Conservation (phyloP, 2,329 filamentous ascomycete genomes). For the Drechslera avenae region DNA sequence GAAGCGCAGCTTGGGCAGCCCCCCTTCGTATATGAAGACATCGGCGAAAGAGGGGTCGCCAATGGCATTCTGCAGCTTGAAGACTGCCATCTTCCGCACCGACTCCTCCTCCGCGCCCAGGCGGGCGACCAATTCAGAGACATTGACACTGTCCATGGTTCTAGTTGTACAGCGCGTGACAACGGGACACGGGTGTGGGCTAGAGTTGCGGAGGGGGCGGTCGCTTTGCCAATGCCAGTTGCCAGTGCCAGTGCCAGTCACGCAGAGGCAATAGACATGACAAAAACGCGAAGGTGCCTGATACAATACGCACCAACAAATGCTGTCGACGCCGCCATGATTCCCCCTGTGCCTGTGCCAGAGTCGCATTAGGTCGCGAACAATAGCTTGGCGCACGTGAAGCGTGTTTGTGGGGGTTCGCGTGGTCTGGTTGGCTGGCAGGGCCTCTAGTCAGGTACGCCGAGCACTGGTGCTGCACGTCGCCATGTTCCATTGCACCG, state of each 20-base stretch:
- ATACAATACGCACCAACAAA: conserved; percentile 6
- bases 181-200: conserved; percentile 18
- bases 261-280: conserved; percentile 10
- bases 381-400: conserved; percentile 31
- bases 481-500: conserved; percentile 3
- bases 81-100: conserved; percentile 96
- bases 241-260: no score
- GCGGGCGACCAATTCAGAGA: conserved; percentile 63
- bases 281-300: conserved; percentile 4
- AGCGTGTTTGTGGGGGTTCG: conserved; percentile 26
- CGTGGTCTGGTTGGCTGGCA: conserved; percentile 5
- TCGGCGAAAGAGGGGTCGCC: conserved; percentile 96
- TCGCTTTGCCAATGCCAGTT: no score
- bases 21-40: conserved; percentile 89
- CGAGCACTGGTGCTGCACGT: conserved; percentile 7
- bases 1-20: conserved; percentile 78
- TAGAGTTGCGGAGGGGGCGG: conserved; percentile 12
- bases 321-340: conserved; percentile 4
- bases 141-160: conserved; percentile 60
- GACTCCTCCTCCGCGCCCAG: conserved; percentile 76
- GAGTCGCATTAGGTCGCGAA: conserved; percentile 21
- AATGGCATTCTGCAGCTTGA: conserved; percentile 94
- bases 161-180: conserved; percentile 3
- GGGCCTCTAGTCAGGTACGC: conserved; percentile 30
- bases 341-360: conserved; percentile 11